Evolutionary conservation across 495 filamentous ascomycete genomes (phyloP).

Genomic region (Amphirosellinia nigrospora): DNA sequence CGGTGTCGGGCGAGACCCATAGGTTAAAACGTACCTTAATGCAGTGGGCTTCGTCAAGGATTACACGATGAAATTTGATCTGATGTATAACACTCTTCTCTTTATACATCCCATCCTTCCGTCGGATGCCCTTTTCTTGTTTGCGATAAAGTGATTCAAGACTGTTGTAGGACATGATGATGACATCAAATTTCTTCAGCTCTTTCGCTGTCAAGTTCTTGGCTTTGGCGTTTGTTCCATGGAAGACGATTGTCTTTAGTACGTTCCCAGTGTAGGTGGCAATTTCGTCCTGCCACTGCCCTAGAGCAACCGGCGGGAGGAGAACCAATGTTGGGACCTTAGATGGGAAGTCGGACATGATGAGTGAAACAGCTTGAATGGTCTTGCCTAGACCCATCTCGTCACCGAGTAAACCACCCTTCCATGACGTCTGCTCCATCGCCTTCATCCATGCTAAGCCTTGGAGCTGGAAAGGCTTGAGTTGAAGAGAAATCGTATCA

Average conservation of each 20-base stretch:
- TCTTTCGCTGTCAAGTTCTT: conserved; percentile 76
- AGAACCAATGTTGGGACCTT: conserved; percentile 83
- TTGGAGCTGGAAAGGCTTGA: conserved; percentile 93
- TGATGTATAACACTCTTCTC: conserved; percentile 88
- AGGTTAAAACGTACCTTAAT: conserved; percentile 68
- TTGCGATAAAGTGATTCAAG: conserved; percentile 91
- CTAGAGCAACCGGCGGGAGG: conserved; percentile 91
- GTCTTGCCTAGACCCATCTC: conserved; percentile 99
- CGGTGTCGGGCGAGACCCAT: background rate
- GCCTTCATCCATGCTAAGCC: conserved; percentile 91
- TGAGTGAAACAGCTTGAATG: conserved; percentile 92
- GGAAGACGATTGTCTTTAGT: conserved; percentile 86
- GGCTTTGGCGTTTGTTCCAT: conserved; percentile 82
- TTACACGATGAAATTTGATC: conserved; percentile 85
- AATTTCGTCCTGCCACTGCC: conserved; percentile 97
- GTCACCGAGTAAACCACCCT: conserved; percentile 88
- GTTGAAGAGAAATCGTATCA: conserved; percentile 71
- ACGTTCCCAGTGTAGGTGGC: conserved; percentile 87
- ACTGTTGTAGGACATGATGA: conserved; percentile 96
- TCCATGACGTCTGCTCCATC: conserved; percentile 85
- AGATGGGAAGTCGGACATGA: conserved; percentile 95
- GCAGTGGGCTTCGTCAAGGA: conserved; percentile 95
- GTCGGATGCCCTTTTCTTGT: conserved; percentile 87
- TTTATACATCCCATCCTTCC: conserved; percentile 69
- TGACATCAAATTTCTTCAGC: conserved; percentile 82